Evolutionary conservation across 2,329 filamentous ascomycete species (phyloP), one percentile per base, ranked within the genome.

Genomic region (Alternaria dauci): DNA sequence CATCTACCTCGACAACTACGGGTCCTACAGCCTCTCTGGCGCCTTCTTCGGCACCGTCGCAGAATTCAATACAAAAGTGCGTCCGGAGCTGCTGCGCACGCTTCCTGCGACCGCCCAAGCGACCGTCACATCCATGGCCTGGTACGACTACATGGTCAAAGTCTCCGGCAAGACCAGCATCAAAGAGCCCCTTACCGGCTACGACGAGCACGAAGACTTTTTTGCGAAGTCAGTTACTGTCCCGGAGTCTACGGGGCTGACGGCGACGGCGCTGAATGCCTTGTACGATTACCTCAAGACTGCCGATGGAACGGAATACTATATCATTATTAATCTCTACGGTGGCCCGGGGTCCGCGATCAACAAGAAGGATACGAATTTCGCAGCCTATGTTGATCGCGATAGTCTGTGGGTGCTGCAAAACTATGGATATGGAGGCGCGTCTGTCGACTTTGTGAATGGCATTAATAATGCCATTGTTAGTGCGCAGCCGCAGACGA

Each of bases 81-180:
- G 72, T 30, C 75, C 80, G 2, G 79, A 79, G 55, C 69, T 83
- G 12, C 68, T 81, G 4, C 74, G 78, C 53, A 73, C 70, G 0
- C 74, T 81, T 14, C 74, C 77, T 8, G 20, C 20, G 20, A 56
- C 64, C 6, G 65, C 76, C 7, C 56, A 62, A 1, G 55, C 63
- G 32, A 74, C 64, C 0, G 69, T 78, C 23, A 58, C 63, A 44
- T 70, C 65, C 8, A 64, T 73, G 75, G 73, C 68, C 56, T 78
- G 74, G 73, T 77, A 79, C 56, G 68, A 74, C 47, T 79, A 78
- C 54, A 73, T 81, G 80, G 80, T 71, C 74, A 85, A 63, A 80
- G 79, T 74, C 4, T 75, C 73, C 12, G 75, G 71, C 61, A 62
- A 69, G 25, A 62, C 52, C 18, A 65, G 62, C 39, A 71, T 79